phyloP scores from a whole-genome alignment of 2,329 filamentous ascomycete species.

The Acarospora socialis region DNA sequence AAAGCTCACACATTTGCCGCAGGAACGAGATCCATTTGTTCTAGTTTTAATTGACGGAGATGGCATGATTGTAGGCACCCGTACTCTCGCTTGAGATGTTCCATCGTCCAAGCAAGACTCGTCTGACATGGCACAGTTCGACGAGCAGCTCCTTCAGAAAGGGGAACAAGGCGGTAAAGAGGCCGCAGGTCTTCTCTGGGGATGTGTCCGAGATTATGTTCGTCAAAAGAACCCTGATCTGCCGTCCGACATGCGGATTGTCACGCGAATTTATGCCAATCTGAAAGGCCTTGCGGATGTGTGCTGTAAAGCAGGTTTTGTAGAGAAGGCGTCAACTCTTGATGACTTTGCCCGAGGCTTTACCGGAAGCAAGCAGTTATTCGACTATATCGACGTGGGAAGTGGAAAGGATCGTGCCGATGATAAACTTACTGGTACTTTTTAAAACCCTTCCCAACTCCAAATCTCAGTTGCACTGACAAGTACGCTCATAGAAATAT shows the following conservation, averaged over 20 bases:
- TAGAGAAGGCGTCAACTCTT: constrained; percentile 27
- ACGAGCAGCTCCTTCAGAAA: constrained; percentile 33
- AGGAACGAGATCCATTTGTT: constrained; percentile 41
- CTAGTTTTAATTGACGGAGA: constrained; percentile 42
- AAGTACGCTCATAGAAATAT: constrained; percentile 16
- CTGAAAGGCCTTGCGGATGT: constrained; percentile 35
- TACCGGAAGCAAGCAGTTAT: constrained; percentile 35
- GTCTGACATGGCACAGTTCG: constrained; percentile 32
- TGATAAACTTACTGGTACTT: constrained; percentile 34
- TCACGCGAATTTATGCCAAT: constrained; percentile 41
- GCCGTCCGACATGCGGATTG: constrained; percentile 30
- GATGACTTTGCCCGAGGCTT: constrained; percentile 43
- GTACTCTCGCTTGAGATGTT: constrained; percentile 3
- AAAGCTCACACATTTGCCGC: constrained; percentile 6
- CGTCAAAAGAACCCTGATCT: constrained; percentile 27
- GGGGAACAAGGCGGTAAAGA: constrained; percentile 39
- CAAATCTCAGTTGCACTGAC: constrained; percentile 2
- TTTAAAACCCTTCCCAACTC: constrained; percentile 1
- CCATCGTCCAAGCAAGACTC: background rate
- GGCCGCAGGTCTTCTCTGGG: constrained; percentile 37
- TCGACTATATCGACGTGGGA: constrained; percentile 37
- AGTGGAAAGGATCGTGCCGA: constrained; percentile 30
- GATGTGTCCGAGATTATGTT: constrained; percentile 30
- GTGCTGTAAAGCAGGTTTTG: constrained; percentile 32
- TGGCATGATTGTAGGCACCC: constrained; percentile 37